Evolutionary conservation across 2,329 filamentous ascomycete species (phyloP).

Genomic region (Cladosporium colombiae): DNA sequence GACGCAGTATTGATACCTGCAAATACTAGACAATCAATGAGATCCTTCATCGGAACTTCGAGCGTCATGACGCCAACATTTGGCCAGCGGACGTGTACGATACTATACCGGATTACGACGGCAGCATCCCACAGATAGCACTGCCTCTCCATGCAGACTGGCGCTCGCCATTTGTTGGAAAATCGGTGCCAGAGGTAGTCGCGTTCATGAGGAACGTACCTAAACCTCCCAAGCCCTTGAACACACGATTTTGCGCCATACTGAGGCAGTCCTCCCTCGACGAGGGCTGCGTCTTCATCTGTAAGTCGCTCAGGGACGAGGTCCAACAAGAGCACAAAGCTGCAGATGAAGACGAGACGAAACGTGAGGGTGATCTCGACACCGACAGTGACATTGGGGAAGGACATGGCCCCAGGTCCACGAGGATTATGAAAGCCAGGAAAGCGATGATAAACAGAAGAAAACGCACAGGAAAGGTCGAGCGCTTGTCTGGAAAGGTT

Average conservation of each 20-base stretch:
- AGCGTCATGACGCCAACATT: not conserved
- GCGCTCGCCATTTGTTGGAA: not conserved
- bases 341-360: not conserved
- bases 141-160: not conserved
- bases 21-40: not conserved
- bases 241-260: not conserved
- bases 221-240: not conserved
- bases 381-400: no score
- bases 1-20: not conserved
- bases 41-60: not conserved
- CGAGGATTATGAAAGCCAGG: not conserved
- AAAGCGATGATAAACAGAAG: not conserved
- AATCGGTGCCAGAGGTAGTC: not conserved
- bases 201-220: not conserved
- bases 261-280: not conserved
- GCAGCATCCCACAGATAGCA: not conserved
- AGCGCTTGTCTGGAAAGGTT: not conserved
- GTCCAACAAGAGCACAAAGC: not conserved
- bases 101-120: not conserved
- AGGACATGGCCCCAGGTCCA: no score
- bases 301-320: not conserved
- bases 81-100: not conserved
- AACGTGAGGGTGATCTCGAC: no score
- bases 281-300: not conserved
- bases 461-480: not conserved